Base-by-base conservation (phyloP, 2,329 filamentous ascomycete species). In the Clonostachys chloroleuca region DNA sequence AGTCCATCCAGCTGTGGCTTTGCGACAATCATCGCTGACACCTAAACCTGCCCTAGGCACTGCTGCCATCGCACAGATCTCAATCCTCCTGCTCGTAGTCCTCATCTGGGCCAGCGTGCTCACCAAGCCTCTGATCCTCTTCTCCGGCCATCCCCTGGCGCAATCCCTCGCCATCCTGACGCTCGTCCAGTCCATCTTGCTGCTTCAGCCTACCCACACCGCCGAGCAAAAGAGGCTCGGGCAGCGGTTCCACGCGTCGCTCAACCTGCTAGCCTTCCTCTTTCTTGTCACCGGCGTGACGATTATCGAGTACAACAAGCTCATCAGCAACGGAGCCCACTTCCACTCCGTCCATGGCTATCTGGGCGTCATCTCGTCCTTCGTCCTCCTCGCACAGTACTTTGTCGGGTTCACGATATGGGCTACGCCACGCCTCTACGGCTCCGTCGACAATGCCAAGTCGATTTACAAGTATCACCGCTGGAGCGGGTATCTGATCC, bases 381-480 rank as follows among this genome's bases (percentile, higher is more conserved):
- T 86, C 47, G 54, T 88, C 47, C 74, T 96, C 7, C 62, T 84
- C 12, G 56, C 87, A 2, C 94, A 97, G 69, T 85, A 88, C 41
- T 44, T 86, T 1, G 79, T 96, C 33, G 92, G 94, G 14, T 80
- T 95, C 52, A 87, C 89, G 34, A 89, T 94, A 70, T 96, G 86
- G 73, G 89, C 83, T 49, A 72, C 80, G 4, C 92, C 92, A 0
- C 60, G 62, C 1, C 58, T 95, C 2, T 95, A 92, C 57, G 92
- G 92, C 6, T 83, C 89, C 47, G 83, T 86, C 52, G 84, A 89
- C 24, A 83, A 83, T 4, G 92, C 91, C 17, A 95, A 92, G 76
- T 75, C 75, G 20, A 65, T 96, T 40, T 97, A 92, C 77, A 96
- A 95, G 68, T 96, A 92, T 59, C 94, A 97, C 65, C 82, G 92